Evolutionary conservation across 345 rosid species (phyloP), one percentile per base, ranked within the genome.

Genomic region (Eucalyptus virginea): DNA sequence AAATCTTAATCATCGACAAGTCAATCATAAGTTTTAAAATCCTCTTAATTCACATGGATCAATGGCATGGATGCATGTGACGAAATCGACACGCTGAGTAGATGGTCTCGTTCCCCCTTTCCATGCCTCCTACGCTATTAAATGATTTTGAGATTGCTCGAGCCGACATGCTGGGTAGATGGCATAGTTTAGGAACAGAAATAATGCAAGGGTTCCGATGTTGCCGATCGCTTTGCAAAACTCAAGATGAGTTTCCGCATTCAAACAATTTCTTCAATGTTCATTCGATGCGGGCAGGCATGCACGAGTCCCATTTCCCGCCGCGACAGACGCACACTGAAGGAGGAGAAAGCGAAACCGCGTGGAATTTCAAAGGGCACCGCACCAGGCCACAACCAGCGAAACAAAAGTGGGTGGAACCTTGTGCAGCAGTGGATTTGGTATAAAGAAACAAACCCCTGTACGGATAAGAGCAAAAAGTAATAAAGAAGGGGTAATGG

Each of bases 21-120:
- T 9, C 5, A 8, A 32, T 65, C 32, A n/a, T 15, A 65, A 7
- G 9, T n/a, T 65, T 65, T n/a, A 65, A 65, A 65, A 15, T 3
- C 5, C 3, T 1, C 5, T 65, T 16, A 7, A 7, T 16, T n/a
- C 77, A 16, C 77, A 4, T 1, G 3, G 9, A n/a, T 16, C 40
- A n/a, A 65, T 8, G 77, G 40, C 37, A 65, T n/a, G 37, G 19
- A n/a, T 65, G 19, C 19, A 65, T 4, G 77, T 2, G 37, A 65
- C 10, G 2, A n/a, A 15, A 65, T 65, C 19, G 18, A 7, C 72
- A 65, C 2, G 1, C 32, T 3, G 2, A 65, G 37, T 14, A 15
- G 3, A 65, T 15, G 10, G 34, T 15, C 21, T 8, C 3, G 6
- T 65, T 4, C 77, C 40, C 6, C 5, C 11, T 8, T 15, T 14